phyloP scores from a whole-genome alignment of 345 rosid genomes.

The Salix brachista region DNA sequence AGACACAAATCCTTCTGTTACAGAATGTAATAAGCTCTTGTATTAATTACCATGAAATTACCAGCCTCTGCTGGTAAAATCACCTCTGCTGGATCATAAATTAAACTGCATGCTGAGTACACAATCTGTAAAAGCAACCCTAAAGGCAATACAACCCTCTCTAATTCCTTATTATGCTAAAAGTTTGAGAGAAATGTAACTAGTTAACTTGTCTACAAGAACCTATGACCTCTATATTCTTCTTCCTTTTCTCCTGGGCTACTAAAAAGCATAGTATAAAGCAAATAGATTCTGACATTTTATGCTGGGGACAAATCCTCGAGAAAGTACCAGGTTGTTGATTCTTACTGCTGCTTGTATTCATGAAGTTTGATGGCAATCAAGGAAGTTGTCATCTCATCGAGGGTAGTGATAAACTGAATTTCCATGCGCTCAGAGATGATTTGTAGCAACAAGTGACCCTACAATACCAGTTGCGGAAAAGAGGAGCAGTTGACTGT shows the following conservation, averaged over 20 bases:
- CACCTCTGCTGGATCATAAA: conserved; percentile 7
- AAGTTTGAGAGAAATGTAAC: conserved; percentile 36
- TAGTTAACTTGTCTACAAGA: conserved; percentile 43
- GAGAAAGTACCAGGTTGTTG: conserved; percentile 22
- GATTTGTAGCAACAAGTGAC: conserved; percentile 39
- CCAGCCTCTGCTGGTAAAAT: not conserved
- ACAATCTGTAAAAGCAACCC: conserved; percentile 16
- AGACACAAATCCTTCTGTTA: not conserved
- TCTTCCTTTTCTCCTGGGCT: conserved; percentile 29
- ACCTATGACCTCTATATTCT: conserved; percentile 46
- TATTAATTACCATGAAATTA: not conserved
- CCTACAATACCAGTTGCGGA: conserved; percentile 31
- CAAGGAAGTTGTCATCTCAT: conserved; percentile 20
- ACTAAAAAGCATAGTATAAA: conserved; percentile 39
- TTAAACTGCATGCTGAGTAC: not conserved
- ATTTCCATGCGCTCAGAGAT: conserved; percentile 27
- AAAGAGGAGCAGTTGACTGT: conserved; percentile 39
- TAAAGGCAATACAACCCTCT: conserved; percentile 22
- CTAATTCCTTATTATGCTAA: conserved; percentile 49
- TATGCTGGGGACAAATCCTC: conserved; percentile 19
- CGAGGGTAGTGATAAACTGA: conserved; percentile 25
- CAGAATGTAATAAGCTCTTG: not conserved
- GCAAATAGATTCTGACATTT: conserved; percentile 23
- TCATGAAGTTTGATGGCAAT: conserved; percentile 26
- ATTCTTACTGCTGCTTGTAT: conserved; percentile 24